phyloP scores from a whole-genome alignment of 2,329 filamentous ascomycete species.

The Fusarium burgessii region DNA sequence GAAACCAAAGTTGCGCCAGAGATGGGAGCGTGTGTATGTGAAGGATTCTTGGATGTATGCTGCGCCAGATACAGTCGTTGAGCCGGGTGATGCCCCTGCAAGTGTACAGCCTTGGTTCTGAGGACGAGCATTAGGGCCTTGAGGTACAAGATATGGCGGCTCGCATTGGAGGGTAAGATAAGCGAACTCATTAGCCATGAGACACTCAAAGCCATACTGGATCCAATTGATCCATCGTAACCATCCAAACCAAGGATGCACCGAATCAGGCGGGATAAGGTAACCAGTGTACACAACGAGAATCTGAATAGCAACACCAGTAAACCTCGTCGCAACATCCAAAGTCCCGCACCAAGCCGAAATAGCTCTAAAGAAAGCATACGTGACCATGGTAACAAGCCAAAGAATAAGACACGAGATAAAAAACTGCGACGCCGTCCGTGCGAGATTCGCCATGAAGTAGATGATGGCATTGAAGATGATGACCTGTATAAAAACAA shows the following conservation, averaged over 20 bases:
- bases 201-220: constrained; percentile 77
- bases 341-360: constrained; percentile 70
- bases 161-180: constrained; percentile 69
- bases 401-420: constrained; percentile 73
- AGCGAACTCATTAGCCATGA: constrained; percentile 74
- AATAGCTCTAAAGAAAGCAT: constrained; percentile 69
- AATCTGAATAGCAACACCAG: constrained; percentile 68
- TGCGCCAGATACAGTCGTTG: constrained; percentile 63
- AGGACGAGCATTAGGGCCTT: constrained; percentile 48
- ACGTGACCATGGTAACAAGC: constrained; percentile 67
- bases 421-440: constrained; percentile 75
- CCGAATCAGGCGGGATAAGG: constrained; percentile 67
- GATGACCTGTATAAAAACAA: constrained; percentile 73
- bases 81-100: constrained; percentile 59
- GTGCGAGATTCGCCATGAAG: constrained; percentile 79
- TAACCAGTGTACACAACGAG: constrained; percentile 78
- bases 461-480: constrained; percentile 80
- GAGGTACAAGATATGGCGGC: constrained; percentile 68
- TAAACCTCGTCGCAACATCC: constrained; percentile 71
- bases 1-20: constrained; percentile 84
- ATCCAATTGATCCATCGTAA: constrained; percentile 75
- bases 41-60: constrained; percentile 66
- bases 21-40: constrained; percentile 66
- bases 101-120: constrained; percentile 67
- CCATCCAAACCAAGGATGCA: constrained; percentile 73